These are phyloP conservation scores for Fusarium sp. DNA, from an alignment of 2,329 filamentous ascomycete species.

Conservation along the genomic window DNA sequence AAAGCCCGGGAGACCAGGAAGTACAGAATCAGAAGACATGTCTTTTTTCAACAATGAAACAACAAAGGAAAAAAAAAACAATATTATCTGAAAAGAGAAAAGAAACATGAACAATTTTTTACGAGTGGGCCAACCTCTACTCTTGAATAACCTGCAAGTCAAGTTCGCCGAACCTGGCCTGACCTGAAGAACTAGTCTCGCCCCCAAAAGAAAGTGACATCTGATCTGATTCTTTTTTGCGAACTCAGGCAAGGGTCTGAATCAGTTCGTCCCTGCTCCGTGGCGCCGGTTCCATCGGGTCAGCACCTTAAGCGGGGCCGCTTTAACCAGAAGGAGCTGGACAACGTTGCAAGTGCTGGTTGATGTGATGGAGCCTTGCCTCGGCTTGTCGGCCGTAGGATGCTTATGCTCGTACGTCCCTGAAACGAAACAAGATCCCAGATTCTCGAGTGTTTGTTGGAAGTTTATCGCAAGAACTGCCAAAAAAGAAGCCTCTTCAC, in stretches of 20 bases:
- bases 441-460: neutral
- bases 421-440: neutral
- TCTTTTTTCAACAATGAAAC: slow-evolving; percentile 8
- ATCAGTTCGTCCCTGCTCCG: slow-evolving; percentile 2
- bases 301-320: slow-evolving; percentile 12
- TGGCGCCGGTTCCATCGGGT: slow-evolving; percentile 3
- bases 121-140: neutral
- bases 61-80: neutral
- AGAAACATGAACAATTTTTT: slow-evolving; percentile 1
- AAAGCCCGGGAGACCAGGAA: slow-evolving; percentile 40
- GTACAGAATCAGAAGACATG: slow-evolving; percentile 29
- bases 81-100: neutral
- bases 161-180: neutral
- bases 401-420: neutral
- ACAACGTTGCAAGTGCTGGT: neutral
- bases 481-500: neutral
- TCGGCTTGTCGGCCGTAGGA: neutral
- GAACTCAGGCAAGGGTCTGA: neutral
- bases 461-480: neutral
- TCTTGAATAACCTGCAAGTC: neutral
- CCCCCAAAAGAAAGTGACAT: neutral
- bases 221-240: neutral
- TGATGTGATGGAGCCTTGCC: slow-evolving; percentile 15
- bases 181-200: neutral
- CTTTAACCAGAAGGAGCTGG: slow-evolving; percentile 8